Conservation (phyloP, 2,329 filamentous ascomycete species). For the Colletotrichum lentis region DNA sequence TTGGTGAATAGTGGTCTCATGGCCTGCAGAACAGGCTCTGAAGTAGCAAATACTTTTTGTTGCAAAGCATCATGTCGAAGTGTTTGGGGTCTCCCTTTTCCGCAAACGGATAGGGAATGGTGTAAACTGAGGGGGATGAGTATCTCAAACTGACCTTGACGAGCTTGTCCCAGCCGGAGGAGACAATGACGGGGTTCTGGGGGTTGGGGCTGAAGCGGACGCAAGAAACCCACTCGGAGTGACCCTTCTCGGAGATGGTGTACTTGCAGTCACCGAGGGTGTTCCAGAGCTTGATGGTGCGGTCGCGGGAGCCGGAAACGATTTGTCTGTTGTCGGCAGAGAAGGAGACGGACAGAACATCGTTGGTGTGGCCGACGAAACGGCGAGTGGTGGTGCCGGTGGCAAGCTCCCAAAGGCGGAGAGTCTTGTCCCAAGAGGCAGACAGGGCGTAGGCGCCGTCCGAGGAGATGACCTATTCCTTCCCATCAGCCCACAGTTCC, state of each 20-base stretch:
- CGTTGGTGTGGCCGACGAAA: conserved; percentile 99
- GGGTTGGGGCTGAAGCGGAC: conserved; percentile 99
- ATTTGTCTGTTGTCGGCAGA: conserved; percentile 99
- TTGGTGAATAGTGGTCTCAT: conserved; percentile 98
- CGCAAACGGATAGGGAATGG: not conserved
- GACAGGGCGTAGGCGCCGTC: conserved; percentile 99
- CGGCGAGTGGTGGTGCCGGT: conserved; percentile 96
- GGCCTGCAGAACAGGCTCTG: conserved; percentile 84
- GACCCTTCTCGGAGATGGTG: conserved; percentile 99
- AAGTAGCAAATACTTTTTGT: conserved; percentile 99
- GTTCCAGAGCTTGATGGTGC: conserved; percentile 99
- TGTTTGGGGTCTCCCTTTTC: conserved; percentile 3
- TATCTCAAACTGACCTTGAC: conserved; percentile 83
- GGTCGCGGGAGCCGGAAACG: conserved; percentile 97
- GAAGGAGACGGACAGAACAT: conserved; percentile 99
- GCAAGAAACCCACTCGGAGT: conserved; percentile 99
- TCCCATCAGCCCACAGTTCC: conserved; percentile 48
- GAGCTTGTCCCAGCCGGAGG: conserved; percentile 98
- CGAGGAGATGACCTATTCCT: conserved; percentile 90
- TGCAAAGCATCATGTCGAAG: conserved; percentile 88
- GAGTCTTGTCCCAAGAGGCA: conserved; percentile 99
- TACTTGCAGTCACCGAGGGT: conserved; percentile 99
- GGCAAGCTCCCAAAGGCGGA: conserved; percentile 98
- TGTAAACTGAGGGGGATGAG: conserved; percentile 42
- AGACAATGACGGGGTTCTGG: conserved; percentile 99